Percentiles rank a stretch among this genome's conserved stretches.
phyloP scores from a whole-genome alignment of 169 alveolate genomes.

The Plasmodium adleri region DNA sequence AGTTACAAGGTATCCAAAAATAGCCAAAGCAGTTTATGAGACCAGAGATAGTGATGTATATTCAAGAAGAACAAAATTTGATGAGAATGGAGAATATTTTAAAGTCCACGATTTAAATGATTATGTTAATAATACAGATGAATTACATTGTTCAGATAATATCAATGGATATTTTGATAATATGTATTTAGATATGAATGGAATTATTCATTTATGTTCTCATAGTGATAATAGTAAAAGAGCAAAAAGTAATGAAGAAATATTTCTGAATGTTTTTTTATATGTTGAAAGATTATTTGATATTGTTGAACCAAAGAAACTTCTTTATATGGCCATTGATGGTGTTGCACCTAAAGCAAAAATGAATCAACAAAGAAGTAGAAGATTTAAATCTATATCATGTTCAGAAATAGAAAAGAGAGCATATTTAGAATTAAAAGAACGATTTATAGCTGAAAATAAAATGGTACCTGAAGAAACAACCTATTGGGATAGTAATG shows the following conservation, averaged over 20 bases:
- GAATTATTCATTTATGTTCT: slow-evolving; percentile 98
- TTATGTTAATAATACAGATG: slow-evolving; percentile 77
- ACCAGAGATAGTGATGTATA: slow-evolving; percentile 86
- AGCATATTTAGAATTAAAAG: slow-evolving; percentile 78
- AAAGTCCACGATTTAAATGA: slow-evolving; percentile 82
- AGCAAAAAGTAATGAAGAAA: slow-evolving; percentile 94
- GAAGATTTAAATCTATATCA: slow-evolving; percentile 93
- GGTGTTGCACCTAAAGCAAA: slow-evolving; percentile 99
- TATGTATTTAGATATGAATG: slow-evolving; percentile 99
- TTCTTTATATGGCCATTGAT: slow-evolving; percentile 97
- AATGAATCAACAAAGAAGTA: slow-evolving; percentile 98
- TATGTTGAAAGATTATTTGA: slow-evolving; percentile 95
- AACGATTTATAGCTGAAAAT: slow-evolving; percentile 78
- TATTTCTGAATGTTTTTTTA: slow-evolving; percentile 93
- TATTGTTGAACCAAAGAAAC: slow-evolving; percentile 94
- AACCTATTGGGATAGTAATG: slow-evolving; percentile 96
- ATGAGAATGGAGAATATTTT: slow-evolving; percentile 75
- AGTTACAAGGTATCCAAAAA: slow-evolving; percentile 96
- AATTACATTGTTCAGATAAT: slow-evolving; percentile 78
- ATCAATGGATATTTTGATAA: slow-evolving; percentile 96
- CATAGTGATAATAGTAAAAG: slow-evolving; percentile 92
- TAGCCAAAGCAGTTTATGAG: slow-evolving; percentile 86
- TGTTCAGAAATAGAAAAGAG: slow-evolving; percentile 70
- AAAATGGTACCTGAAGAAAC: slow-evolving; percentile 65
- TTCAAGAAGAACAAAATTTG: slow-evolving; percentile 80